These are phyloP conservation scores for Solidago caesia DNA, from an alignment of 129 eudicot species.

Conservation along the genomic window DNA sequence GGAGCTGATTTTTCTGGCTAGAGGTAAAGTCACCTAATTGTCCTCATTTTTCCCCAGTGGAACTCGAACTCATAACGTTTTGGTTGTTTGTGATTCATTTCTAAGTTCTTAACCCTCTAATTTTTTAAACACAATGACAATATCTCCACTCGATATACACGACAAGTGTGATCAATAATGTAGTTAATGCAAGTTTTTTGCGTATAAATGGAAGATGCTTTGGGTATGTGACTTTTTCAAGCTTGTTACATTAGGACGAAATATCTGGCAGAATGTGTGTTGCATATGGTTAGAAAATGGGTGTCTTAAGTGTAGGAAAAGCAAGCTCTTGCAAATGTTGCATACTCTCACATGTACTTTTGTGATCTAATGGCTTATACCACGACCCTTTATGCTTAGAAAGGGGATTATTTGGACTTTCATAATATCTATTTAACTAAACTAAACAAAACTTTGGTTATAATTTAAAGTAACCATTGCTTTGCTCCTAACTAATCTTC, in stretches of 20 bases:
- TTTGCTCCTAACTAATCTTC: conserved; percentile 20
- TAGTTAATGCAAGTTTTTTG: conserved; percentile 2
- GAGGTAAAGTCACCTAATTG: no score
- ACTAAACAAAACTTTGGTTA: conserved; percentile 15
- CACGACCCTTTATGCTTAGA: conserved; percentile 5
- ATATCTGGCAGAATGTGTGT: conserved; percentile 25
- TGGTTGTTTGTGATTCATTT: background rate
- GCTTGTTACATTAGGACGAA: background rate
- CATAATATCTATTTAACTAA: background rate
- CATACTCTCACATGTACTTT: conserved; percentile 15
- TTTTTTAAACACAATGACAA: no score
- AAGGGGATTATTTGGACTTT: conserved; percentile 22
- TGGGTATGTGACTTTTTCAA: background rate
- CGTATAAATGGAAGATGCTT: conserved; percentile 13
- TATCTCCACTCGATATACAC: background rate
- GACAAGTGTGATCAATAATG: background rate
- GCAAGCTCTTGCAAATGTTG: conserved; percentile 19
- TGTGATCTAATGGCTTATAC: background rate
- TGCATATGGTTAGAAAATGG: conserved; percentile 18
- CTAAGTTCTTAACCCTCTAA: no score
- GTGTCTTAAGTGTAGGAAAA: conserved; percentile 25
- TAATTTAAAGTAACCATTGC: conserved; percentile 30
- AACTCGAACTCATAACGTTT: no score
- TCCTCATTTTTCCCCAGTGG: no score
- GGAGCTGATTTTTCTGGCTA: no score